A percentile compares a stretch with the other conserved stretches of the same genome.
Conservation (phyloP, 192 early-diverging fungal genomes). For the Backusella tarrabulga region DNA sequence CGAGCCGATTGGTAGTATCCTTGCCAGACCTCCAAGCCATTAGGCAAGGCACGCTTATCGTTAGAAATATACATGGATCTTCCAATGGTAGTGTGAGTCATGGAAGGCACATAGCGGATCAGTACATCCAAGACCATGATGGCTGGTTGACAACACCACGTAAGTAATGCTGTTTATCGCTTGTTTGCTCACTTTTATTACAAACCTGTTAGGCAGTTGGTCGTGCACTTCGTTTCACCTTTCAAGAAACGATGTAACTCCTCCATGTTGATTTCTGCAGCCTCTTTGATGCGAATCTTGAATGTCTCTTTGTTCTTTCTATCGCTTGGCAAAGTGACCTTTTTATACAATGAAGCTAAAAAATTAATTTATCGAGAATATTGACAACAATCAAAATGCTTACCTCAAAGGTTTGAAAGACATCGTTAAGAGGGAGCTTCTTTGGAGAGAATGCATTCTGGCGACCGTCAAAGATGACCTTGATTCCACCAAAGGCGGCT, state of each 20-base stretch:
- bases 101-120: slow-evolving; percentile 75
- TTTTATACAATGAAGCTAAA: slow-evolving; percentile 9
- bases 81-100: slow-evolving; percentile 74
- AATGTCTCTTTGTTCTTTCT: slow-evolving; percentile 51
- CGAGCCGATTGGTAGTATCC: slow-evolving; percentile 89
- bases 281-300: slow-evolving; percentile 61
- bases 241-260: slow-evolving; percentile 51
- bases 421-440: slow-evolving; percentile 55
- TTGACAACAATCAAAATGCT: neutral
- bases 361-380: slow-evolving; percentile 9
- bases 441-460: slow-evolving; percentile 71
- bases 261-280: slow-evolving; percentile 65
- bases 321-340: slow-evolving; percentile 23
- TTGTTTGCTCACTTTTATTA: neutral
- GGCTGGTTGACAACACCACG: slow-evolving; percentile 1
- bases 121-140: slow-evolving; percentile 80
- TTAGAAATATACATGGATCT: slow-evolving; percentile 88
- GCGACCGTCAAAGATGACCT: slow-evolving; percentile 81
- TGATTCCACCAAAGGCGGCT: slow-evolving; percentile 54
- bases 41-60: slow-evolving; percentile 43
- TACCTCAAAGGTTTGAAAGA: slow-evolving; percentile 59
- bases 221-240: slow-evolving; percentile 39
- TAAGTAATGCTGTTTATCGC: neutral
- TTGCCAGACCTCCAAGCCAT: slow-evolving; percentile 90
- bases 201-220: slow-evolving; percentile 42